Percentiles rank a stretch among this genome's conserved stretches.
These are phyloP conservation scores for Bruguiera sexangula DNA, from an alignment of 345 rosid species.

Conservation along the genomic window DNA sequence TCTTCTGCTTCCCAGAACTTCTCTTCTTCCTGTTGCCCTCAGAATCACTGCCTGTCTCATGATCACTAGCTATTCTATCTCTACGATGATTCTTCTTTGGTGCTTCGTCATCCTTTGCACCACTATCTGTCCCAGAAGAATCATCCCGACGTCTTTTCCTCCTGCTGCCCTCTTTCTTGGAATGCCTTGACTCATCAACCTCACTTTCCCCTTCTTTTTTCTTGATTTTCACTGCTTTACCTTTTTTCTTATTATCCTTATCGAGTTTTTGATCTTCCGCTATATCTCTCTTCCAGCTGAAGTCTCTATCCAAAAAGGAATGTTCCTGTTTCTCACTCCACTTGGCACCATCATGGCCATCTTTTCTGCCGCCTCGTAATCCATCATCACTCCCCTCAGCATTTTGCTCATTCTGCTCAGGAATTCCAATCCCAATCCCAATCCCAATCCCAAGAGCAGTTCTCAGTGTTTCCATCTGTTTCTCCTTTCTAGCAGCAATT, in stretches of 20 bases:
- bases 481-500: slow-evolving; percentile 92
- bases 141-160: slow-evolving; percentile 41
- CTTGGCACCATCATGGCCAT: slow-evolving; percentile 31
- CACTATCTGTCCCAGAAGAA: slow-evolving; percentile 49
- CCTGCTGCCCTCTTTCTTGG: slow-evolving; percentile 32
- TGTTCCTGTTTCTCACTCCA: slow-evolving; percentile 59
- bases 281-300: slow-evolving; percentile 34
- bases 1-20: neutral
- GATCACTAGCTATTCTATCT: slow-evolving; percentile 17
- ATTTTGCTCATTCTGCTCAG: slow-evolving; percentile 25
- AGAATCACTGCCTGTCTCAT: neutral
- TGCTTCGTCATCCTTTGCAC: slow-evolving; percentile 30
- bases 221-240: slow-evolving; percentile 30
- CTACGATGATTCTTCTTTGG: slow-evolving; percentile 43
- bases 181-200: slow-evolving; percentile 24
- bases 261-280: slow-evolving; percentile 36
- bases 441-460: slow-evolving; percentile 55
- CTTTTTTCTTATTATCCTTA: slow-evolving; percentile 43
- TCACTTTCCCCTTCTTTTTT: slow-evolving; percentile 33
- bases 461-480: slow-evolving; percentile 81
- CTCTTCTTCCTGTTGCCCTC: neutral
- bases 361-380: slow-evolving; percentile 20
- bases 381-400: slow-evolving; percentile 40
- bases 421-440: slow-evolving; percentile 28
- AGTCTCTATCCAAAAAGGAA: slow-evolving; percentile 64